Evolutionary conservation across 345 rosid genomes (phyloP).

Genomic region (Schrenkiella parvula): DNA sequence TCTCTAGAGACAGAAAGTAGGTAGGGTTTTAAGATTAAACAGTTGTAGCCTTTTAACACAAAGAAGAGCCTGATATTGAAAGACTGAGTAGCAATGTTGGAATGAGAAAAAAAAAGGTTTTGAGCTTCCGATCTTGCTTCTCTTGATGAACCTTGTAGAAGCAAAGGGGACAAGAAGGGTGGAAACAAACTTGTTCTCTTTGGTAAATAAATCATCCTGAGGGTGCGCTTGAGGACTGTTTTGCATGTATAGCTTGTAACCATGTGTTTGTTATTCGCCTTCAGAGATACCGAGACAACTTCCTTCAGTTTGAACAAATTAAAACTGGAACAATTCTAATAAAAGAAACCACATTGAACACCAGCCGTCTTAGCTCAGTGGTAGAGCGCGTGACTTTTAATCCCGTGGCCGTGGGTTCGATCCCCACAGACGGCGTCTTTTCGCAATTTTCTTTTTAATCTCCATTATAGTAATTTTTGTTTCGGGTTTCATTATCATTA

Average conservation of each 20-base stretch:
- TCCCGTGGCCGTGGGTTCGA: constrained; percentile 15
- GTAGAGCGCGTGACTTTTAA: constrained; percentile 16
- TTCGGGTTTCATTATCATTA: background rate
- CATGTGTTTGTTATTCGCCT: background rate
- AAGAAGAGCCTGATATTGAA: background rate
- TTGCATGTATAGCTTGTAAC: no score
- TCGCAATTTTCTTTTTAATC: background rate
- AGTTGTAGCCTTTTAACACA: background rate
- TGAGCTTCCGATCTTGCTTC: constrained; percentile 66
- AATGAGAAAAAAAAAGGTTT: constrained; percentile 14
- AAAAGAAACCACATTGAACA: background rate
- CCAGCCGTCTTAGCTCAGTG: constrained; percentile 13
- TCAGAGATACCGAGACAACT: background rate
- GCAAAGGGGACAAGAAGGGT: background rate
- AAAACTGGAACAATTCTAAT: background rate
- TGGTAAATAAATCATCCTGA: background rate
- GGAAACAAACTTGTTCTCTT: background rate
- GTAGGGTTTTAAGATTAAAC: constrained; percentile 1
- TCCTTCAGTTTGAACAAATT: background rate
- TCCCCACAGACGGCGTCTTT: constrained; percentile 1
- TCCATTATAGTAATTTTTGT: background rate
- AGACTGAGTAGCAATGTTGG: constrained; percentile 59
- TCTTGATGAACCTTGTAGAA: constrained; percentile 46
- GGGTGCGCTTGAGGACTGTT: no score
- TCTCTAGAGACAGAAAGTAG: constrained; percentile 12